Evolutionary conservation across 2,329 filamentous ascomycete species (phyloP), one percentile per base, ranked within the genome.

Genomic region (Neopestalotiopsis clavispora): DNA sequence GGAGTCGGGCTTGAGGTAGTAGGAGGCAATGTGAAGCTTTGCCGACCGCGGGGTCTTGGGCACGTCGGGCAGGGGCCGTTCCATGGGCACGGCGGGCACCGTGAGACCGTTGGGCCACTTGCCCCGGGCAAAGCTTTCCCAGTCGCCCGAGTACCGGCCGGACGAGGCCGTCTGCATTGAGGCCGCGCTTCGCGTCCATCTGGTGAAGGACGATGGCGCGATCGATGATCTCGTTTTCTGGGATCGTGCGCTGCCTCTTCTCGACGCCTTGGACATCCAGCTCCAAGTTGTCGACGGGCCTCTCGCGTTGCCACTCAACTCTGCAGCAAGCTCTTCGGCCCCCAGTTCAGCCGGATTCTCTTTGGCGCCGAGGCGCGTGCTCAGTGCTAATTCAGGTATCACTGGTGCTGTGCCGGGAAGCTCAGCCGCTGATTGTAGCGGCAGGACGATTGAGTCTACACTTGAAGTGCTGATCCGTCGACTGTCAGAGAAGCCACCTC

Each of bases 261-360:
- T 57, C 2, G 69, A 70, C 17, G 65, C 49, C 32, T 63, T 62
- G 6, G 69, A 68, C 63, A 70, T 57, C 69, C 69, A 70, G 63
- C 66, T 70, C 62, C 56, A 66, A 17, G 38, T 38, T 14, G 60
- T 42, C 10, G 67, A 61, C 2, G 59, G 59, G 9, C 7, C 59
- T 17, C 28, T 40, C 10, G 30, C 14, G 13, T 13, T 20, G 59
- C 59, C 32, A 7, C 14, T 61, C n/a, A 61, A 17, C n/a, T 61
- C 52, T 42, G 34, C 38, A 10, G 60, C 61, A n/a, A 52, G 32
- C 52, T 45, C 63, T 6, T 38, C 30, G 6, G 45, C 58, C 5
- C 68, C 62, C 28, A 70, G 28, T 56, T 70, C 69, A 49, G 67
- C 67, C n/a, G 67, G 67, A 40, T 68, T 67, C 5, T 40, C 66